Base-by-base conservation (phyloP, 805 yeast species). In the Cyberlindnera euphorbiiphila region DNA sequence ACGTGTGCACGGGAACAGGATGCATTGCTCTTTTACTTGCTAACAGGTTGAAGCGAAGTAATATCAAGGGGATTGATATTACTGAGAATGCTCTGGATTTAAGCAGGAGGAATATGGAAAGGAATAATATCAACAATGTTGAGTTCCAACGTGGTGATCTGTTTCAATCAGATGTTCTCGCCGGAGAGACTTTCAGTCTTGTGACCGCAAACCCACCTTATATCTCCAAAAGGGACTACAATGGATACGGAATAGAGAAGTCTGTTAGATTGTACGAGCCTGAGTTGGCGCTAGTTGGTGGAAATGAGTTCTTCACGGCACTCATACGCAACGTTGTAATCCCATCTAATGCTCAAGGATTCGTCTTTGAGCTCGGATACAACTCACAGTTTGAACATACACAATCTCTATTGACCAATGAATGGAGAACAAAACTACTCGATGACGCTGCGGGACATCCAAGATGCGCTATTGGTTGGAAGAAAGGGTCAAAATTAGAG, bases 191-290 rank as follows among this genome's bases (percentile, higher is more conserved):
- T 2, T 54, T 66, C 13, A 83, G 81, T 41, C 37, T 91, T 3
- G 54, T 93, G 1, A 71, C 81, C 0, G 76, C 95, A n/a, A 91
- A 91, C 50, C 98, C 98, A 1, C 98, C 98, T 0, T 91, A 91
- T 54, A 80, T 89, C 6, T 76, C 85, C 0, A 7, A 21, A 2
- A 32, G 45, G 0, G 78, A 79, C 32, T 72, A 72, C 50, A 43
- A 43, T 9, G 50, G 59, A 4, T 60, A 71, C 9, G 40, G 31
- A 8, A 74, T 78, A 0, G 83, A 78, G 39, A 55, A 51, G 30
- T 82, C 95, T 0, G 98, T 91, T 0, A 62, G 71, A 26, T 26
- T 59, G 10, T 81, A 72, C 57, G 98, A 91, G 60, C 98, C 98
- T 0, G 50, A 55, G 18, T 54, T 75, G 13, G 98, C 98, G 0